Conservation (phyloP, 768 basidiomycete genomes). For the Lentinula sp. region DNA sequence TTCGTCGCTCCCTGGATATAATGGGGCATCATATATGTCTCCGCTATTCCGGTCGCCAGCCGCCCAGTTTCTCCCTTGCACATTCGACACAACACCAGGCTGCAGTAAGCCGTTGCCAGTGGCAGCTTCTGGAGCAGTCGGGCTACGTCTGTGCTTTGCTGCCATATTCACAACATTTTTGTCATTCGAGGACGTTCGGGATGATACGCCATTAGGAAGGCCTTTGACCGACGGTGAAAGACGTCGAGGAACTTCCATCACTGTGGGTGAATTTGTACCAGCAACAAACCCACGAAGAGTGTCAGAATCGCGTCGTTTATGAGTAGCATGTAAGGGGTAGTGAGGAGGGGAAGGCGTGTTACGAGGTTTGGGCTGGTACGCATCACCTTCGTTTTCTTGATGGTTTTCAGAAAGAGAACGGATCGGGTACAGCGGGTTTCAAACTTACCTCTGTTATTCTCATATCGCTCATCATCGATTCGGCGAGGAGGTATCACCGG, state of each 20-base stretch:
- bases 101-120: slow-evolving; percentile 34
- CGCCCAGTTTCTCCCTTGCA: slow-evolving; percentile 37
- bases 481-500: slow-evolving; percentile 22
- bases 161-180: slow-evolving; percentile 23
- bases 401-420: background rate
- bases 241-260: slow-evolving; percentile 21
- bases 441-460: slow-evolving; percentile 1
- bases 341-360: slow-evolving; percentile 33
- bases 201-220: background rate
- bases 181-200: background rate
- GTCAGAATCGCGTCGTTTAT: slow-evolving; percentile 72
- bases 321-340: slow-evolving; percentile 29
- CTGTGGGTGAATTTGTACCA: slow-evolving; percentile 45
- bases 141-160: slow-evolving; percentile 57
- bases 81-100: slow-evolving; percentile 12
- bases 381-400: slow-evolving; percentile 12
- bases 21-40: slow-evolving; percentile 18
- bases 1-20: background rate
- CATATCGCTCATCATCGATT: slow-evolving; percentile 26
- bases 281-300: slow-evolving; percentile 50
- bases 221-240: slow-evolving; percentile 9
- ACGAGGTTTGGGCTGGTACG: slow-evolving; percentile 22
- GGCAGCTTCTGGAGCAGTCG: slow-evolving; percentile 58
- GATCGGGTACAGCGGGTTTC: background rate
- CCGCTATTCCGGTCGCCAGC: slow-evolving; percentile 35